A percentile compares a stretch with the other conserved stretches of the same genome.
Evolutionary conservation across 805 yeast species (phyloP).

Genomic region (Zygosaccharomyces bailii): DNA sequence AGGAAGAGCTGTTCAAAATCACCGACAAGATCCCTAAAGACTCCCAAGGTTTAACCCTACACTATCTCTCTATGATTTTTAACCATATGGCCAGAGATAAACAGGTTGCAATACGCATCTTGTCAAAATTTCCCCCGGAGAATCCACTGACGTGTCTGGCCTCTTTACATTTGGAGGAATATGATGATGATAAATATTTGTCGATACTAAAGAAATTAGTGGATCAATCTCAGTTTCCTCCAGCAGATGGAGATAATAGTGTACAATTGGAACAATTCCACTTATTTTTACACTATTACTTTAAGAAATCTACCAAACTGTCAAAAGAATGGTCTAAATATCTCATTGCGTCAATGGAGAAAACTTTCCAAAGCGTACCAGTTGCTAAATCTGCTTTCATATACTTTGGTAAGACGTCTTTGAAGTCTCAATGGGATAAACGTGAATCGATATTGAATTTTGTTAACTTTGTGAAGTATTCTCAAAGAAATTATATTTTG

Average conservation of each 20-base stretch:
- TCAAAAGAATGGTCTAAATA: conserved; percentile 26
- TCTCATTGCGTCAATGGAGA: conserved; percentile 37
- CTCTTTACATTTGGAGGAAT: conserved; percentile 4
- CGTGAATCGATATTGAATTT: conserved; percentile 34
- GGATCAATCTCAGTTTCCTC: conserved; percentile 40
- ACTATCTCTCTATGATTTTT: conserved; percentile 25
- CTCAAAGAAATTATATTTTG: conserved; percentile 38
- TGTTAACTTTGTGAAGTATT: conserved; percentile 42
- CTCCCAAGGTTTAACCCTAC: conserved; percentile 27
- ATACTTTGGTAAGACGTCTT: conserved; percentile 27
- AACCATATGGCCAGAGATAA: conserved; percentile 14
- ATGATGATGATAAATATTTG: conserved; percentile 20
- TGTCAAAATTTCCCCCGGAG: conserved; percentile 5
- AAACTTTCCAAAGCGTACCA: conserved; percentile 45
- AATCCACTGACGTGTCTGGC: conserved; percentile 14
- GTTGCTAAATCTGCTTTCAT: conserved; percentile 38
- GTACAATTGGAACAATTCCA: conserved; percentile 33
- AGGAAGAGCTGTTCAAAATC: conserved; percentile 14
- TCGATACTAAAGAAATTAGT: conserved; percentile 21
- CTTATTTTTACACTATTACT: conserved; percentile 29
- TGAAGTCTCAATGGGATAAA: conserved; percentile 27
- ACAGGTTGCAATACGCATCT: conserved; percentile 2
- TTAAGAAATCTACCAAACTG: conserved; percentile 18
- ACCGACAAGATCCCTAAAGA: conserved; percentile 22
- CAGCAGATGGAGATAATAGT: conserved; percentile 39